Evolutionary conservation across 2,329 filamentous ascomycete genomes (phyloP), one percentile per base, ranked within the genome.

Genomic region (Botryotinia globosa): DNA sequence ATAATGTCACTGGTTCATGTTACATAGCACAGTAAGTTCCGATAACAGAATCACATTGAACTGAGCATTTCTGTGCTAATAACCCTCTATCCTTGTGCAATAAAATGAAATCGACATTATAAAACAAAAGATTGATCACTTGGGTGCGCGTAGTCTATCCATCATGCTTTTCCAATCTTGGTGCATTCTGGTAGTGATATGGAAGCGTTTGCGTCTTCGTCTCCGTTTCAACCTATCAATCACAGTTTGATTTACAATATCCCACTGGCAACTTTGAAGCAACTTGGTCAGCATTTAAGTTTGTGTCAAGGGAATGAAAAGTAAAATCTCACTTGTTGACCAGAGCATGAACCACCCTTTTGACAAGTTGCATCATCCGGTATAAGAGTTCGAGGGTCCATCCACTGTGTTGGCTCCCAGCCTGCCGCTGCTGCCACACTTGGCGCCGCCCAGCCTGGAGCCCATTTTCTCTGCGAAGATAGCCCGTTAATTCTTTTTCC

Each of bases 21-120:
- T 29, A 61, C 22, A 25, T 61, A 61, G 3, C 10, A 4, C 4
- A 34, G 1, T 37, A 1, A 25, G 0, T 1, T n/a, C 22, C 5
- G 1, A 16, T 61, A n/a, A 3, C 3, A 25, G 0, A n/a, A 37
- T 61, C 20, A 10, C 3, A 16, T n/a, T 9, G 3, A 14, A 25
- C 6, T 4, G 22, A 37, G 12, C 18, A 14, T 14, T 25, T 61
- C 10, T 37, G 2, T 61, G 2, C 7, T 37, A 20, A 34, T n/a
- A 5, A 37, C 2, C 20, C 14, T 61, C 20, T 54, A 29, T 29
- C 3, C 3, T 8, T 16, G 16, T 29, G 16, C n/a, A 18, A 54
- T 18, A 18, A 29, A 54, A 29, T 9, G 8, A 18, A 29, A 18
- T 8, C 14, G 51, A 54, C n/a, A 54, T 29, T 14, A 1, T 54